Conservation (phyloP, 495 filamentous ascomycete species). For the Neurospora sp. region DNA sequence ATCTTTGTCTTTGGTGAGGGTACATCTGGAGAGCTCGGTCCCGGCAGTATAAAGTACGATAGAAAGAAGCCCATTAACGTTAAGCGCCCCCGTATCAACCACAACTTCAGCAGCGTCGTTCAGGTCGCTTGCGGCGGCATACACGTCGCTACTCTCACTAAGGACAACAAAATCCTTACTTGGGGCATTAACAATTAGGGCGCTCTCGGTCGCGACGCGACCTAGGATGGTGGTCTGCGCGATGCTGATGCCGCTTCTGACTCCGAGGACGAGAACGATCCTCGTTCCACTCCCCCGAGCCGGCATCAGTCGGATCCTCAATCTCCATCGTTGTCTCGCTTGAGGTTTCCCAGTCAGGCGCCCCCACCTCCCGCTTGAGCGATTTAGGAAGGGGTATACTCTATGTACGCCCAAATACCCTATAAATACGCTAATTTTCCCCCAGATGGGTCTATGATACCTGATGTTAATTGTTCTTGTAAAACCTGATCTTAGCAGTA, state of each 20-base stretch:
- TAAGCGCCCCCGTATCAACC: slow-evolving; percentile 44
- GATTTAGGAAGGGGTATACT: no score
- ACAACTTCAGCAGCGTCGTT: slow-evolving; percentile 47
- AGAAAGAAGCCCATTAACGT: slow-evolving; percentile 47
- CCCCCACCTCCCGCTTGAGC: no score
- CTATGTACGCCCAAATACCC: no score
- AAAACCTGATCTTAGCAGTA: no score
- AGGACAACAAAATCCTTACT: slow-evolving; percentile 55
- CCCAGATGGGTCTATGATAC: no score
- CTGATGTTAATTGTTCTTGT: no score
- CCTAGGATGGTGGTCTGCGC: slow-evolving; percentile 44
- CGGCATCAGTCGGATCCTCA: no score
- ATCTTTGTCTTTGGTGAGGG: slow-evolving; percentile 49
- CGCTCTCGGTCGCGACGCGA: slow-evolving; percentile 55
- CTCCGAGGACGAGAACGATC: slow-evolving; percentile 27
- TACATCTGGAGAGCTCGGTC: slow-evolving; percentile 44
- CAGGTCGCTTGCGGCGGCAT: slow-evolving; percentile 55
- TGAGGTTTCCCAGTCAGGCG: no score
- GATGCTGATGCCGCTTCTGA: slow-evolving; percentile 47
- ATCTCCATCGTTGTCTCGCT: no score
- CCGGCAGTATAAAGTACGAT: slow-evolving; percentile 31
- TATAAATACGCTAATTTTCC: no score
- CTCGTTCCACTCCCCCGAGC: no score
- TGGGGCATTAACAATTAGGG: slow-evolving; percentile 65
- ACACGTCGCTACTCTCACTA: slow-evolving; percentile 53